Base-by-base conservation (phyloP, 345 rosid species). In the Boechera divaricarpa region DNA sequence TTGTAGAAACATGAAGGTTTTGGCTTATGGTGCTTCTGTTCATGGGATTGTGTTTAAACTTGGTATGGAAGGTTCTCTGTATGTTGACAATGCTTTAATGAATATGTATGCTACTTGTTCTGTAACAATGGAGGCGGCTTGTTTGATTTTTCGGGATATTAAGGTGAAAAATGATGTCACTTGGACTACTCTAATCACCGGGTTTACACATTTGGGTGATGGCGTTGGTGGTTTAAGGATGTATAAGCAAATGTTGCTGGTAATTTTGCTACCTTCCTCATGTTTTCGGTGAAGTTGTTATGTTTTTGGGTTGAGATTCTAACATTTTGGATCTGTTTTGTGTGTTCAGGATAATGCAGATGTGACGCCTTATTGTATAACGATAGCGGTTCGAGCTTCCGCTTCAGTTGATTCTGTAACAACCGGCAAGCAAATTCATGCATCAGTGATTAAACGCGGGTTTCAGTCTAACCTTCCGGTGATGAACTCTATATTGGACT, bases 381-480 rank as follows among this genome's bases (percentile, higher is more conserved):
- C 98, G 0, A 95, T 95, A 53, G 95, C 91, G 7, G 85, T 88
- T 74, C 87, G 88, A 87, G 98, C 98, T 74, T 90, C 96, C 13
- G 86, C 98, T 76, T 89, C 87, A 0, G 77, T 84, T 42, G 89
- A 93, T 33, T 87, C 87, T 0, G 70, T 60, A 61, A 69, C 65
- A 73, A 86, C 78, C 54, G 99, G 99, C 56, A 82, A 75, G 69
- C 96, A 89, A 80, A 79, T 95, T 45, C 97, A 89, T 29, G 79
- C 88, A 2, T 80, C 92, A 2, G 79, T 80, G 31, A 58, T 80
- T 35, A 92, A 91, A 79, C 80, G 64, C 24, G 94, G 97, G 31
- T 81, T 87, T 79, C 86, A 79, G 55, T 86, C 79, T 78, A 85
- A 86, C 83, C 91, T 91, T 74, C 93, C 94, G 5, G 91, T 90